phyloP scores from a whole-genome alignment of 257 asterid species.

The Solanum chaucha region DNA sequence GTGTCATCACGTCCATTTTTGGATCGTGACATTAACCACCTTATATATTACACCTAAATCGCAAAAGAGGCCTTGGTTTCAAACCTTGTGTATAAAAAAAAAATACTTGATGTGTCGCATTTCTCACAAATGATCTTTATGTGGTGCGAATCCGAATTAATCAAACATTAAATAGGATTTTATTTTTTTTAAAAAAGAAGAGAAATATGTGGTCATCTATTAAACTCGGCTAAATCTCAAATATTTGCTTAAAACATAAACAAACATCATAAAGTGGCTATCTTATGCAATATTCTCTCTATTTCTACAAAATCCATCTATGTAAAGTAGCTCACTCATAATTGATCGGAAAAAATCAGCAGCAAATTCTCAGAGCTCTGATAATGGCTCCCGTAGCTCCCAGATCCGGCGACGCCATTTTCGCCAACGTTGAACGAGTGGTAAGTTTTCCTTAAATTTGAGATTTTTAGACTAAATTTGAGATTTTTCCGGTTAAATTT shows the following conservation, averaged over 20 bases:
- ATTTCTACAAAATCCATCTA: not conserved
- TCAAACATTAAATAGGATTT: too few relatives aligned
- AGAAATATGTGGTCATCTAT: not conserved
- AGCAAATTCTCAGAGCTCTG: not conserved
- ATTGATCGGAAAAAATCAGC: not conserved
- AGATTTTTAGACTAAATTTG: not conserved
- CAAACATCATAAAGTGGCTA: slow-evolving; percentile 2
- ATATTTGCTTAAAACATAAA: slow-evolving; percentile 6
- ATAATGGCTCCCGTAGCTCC: slow-evolving; percentile 38
- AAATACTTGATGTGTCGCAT: not conserved
- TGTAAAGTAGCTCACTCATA: not conserved
- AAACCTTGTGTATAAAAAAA: too few relatives aligned
- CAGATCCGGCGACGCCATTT: slow-evolving; percentile 42
- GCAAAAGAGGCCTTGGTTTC: not conserved
- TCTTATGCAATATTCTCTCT: not conserved
- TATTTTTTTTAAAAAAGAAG: too few relatives aligned
- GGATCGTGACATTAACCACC: not conserved
- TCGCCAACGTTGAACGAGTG: slow-evolving; percentile 42
- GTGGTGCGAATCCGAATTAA: not conserved
- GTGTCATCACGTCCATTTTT: accelerated
- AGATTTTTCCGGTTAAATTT: not conserved
- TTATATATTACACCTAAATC: not conserved
- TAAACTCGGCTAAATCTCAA: not conserved
- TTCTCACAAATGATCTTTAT: too few relatives aligned
- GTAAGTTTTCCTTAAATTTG: slow-evolving; percentile 1